Evolutionary conservation across 1,284 basidiomycete genomes (phyloP), one percentile per base, ranked within the genome.

Genomic region (Baeospora myosura): DNA sequence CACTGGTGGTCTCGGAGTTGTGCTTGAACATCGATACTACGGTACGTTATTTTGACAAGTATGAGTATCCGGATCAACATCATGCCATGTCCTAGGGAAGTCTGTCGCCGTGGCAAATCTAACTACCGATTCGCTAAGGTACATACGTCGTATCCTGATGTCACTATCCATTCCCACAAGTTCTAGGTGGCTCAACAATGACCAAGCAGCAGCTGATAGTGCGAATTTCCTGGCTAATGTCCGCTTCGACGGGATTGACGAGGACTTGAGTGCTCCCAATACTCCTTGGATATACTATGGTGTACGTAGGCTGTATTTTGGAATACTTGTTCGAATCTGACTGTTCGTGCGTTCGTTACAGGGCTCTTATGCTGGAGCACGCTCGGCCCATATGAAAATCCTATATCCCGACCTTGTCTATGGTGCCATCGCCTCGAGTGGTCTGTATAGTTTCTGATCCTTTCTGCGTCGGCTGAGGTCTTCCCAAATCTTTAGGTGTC

Each of bases 271-370:
- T 2, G 76, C 81, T 3, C 78, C 74, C 3, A 69, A 62, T 23
- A 82, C 84, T 0, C 88, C 90, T 1, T 95, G 93, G 87, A 90
- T 98, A 49, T 95, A 95, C 62, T 96, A 96, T 54, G 94, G 95
- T 21, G 90, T 83, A 61, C 26, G 26, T 28, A 29, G 8, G n/a
- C 26, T 29, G 26, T 8, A 8, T 29, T 29, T 8, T 29, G 8
- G 8, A 8, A 29, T n/a, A 29, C 26, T 29, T 28, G 31, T 30
- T 29, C 30, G 20, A n/a, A n/a, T n/a, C n/a, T n/a, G n/a, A n/a
- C n/a, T n/a, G n/a, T n/a, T 30, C 21, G 7, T 24, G 2, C 18
- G 20, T 22, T 28, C 34, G 32, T 24, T 33, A 22, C 42, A 84
- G 83, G 87, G 86, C 8, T 88, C 85, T 0, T 94, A 98, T 56